A percentile compares a stretch with the other conserved stretches of the same genome.
phyloP scores from a whole-genome alignment of 2,329 filamentous ascomycete genomes.

The Alternaria consortialis region DNA sequence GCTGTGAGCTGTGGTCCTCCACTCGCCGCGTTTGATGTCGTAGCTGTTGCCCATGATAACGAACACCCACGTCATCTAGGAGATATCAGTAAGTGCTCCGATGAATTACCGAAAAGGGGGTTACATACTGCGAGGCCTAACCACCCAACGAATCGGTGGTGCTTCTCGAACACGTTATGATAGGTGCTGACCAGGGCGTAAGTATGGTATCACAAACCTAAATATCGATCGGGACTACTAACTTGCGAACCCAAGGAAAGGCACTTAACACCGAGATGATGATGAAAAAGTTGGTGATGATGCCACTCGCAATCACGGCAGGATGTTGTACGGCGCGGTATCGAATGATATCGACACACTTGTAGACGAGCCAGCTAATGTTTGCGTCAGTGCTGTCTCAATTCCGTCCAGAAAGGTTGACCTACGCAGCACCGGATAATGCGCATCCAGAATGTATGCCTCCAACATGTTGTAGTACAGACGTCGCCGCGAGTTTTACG shows the following conservation, averaged over 20 bases:
- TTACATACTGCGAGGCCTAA: slow-evolving; percentile 45
- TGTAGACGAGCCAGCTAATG: slow-evolving; percentile 46
- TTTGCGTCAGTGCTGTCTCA: slow-evolving; percentile 15
- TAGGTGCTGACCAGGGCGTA: slow-evolving; percentile 37
- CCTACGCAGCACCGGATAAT: slow-evolving; percentile 46
- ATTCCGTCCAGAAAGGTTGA: not conserved
- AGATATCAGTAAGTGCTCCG: slow-evolving; percentile 12
- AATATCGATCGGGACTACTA: slow-evolving; percentile 13
- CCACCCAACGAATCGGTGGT: slow-evolving; percentile 49
- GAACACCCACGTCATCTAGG: slow-evolving; percentile 47
- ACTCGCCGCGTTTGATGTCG: slow-evolving; percentile 46
- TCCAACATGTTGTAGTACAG: slow-evolving; percentile 45
- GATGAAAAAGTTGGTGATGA: slow-evolving; percentile 47
- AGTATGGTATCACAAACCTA: slow-evolving; percentile 14
- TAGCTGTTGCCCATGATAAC: slow-evolving; percentile 46
- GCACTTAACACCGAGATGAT: slow-evolving; percentile 48
- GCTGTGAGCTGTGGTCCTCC: slow-evolving; percentile 36
- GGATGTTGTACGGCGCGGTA: slow-evolving; percentile 45
- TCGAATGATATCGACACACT: slow-evolving; percentile 46
- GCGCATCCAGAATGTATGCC: slow-evolving; percentile 50
- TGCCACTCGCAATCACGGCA: slow-evolving; percentile 44
- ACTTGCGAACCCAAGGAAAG: slow-evolving; percentile 50
- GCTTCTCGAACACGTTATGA: slow-evolving; percentile 49
- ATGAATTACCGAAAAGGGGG: too few relatives aligned
- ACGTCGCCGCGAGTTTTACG: slow-evolving; percentile 43